Evolutionary conservation across 305 asterid species (phyloP).

Genomic region (Solanum hybrid): DNA sequence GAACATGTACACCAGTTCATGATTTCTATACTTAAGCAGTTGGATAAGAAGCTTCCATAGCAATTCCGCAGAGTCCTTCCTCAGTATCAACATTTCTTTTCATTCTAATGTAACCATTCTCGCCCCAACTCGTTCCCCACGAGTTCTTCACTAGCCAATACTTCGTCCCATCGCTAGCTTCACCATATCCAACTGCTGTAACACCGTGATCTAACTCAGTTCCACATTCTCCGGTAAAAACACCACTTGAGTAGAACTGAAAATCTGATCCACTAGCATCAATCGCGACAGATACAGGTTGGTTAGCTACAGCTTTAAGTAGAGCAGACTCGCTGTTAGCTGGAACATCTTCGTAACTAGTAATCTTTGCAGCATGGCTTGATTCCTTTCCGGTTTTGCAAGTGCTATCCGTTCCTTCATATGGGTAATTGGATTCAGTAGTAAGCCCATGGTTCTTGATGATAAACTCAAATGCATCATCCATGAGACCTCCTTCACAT

Average conservation of each 20-base stretch:
- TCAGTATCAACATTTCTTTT: background rate
- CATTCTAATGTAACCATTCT: conserved; percentile 6
- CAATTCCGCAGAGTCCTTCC: conserved; percentile 6
- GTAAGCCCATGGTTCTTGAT: conserved; percentile 7
- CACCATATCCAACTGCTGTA: background rate
- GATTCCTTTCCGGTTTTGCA: background rate
- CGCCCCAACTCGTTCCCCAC: conserved; percentile 5
- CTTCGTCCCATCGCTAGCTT: background rate
- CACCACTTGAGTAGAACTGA: background rate
- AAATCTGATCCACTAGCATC: conserved; percentile 1
- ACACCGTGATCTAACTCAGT: conserved; percentile 5
- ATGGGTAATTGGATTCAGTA: conserved; percentile 6
- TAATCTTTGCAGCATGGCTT: background rate
- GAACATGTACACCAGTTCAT: background rate
- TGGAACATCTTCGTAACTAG: background rate
- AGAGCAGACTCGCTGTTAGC: background rate
- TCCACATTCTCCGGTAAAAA: background rate
- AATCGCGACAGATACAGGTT: conserved; percentile 12
- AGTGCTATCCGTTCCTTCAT: background rate
- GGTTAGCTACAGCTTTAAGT: background rate
- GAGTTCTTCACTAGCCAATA: conserved; percentile 11
- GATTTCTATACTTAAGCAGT: background rate
- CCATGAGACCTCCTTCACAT: conserved; percentile 13
- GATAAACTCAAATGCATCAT: background rate
- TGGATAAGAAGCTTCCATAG: conserved; percentile 3